Base-by-base conservation (phyloP, 805 yeast species). In the Schwanniomyces polymorphus region DNA sequence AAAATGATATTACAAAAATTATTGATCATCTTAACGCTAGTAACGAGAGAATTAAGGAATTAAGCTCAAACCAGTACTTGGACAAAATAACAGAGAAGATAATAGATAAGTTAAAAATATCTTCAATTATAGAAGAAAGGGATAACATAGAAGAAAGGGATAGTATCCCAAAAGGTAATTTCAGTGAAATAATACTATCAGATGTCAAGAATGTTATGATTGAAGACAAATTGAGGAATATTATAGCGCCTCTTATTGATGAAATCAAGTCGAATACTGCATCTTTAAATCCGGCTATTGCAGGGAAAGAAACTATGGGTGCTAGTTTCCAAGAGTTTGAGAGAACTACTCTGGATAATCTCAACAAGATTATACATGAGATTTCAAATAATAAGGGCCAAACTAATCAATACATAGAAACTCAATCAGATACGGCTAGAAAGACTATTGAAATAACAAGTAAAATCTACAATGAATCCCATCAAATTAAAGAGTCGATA, bases 1-100 rank as follows among this genome's bases (percentile, higher is more conserved):
- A 64, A 40, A 43, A 61, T 26, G 73, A 67, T 46, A 60, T 64
- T 11, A 46, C 51, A 7, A 56, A 50, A 11, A 55, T 68, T 16
- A 27, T 63, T 17, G 49, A 29, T 8, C 54, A 52, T 11, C 49
- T 68, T 31, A 57, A 59, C 5, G 47, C 39, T 21, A 37, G 54
- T 10, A 47, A 41, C 12, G 44, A 38, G 9, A 35, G 27, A 27
- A 18, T 43, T 17, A 14, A 40, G 11, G 12, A 37, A 37, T 21
- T 37, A 23, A 21, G 39, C 12, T 37, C 39, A 5, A n/a, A 31
- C 4, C 21, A 31, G 14, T 10, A 31, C 11, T 7, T 31, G 17
- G 35, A 31, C 7, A 31, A 31, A 16, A 14, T 31, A 31, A 31
- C 35, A 4, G 11, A 10, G 17, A 31, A 7, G 35, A 31, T 31